These are phyloP conservation scores for Diplotaxis tenuifolia DNA, from an alignment of 345 rosid species.

Conservation along the genomic window DNA sequence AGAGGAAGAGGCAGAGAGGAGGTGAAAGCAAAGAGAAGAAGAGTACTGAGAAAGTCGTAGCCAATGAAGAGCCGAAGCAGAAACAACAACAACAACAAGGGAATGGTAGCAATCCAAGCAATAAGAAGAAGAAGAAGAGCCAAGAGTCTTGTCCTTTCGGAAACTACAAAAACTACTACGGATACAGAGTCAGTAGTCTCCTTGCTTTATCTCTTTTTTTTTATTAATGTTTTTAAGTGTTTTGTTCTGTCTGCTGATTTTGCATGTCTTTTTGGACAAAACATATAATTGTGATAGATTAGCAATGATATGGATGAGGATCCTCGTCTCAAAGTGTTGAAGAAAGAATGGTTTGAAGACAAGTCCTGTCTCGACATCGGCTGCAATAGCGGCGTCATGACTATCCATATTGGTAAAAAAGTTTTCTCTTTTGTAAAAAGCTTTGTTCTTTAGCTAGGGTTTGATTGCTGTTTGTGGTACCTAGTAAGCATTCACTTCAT, in stretches of 20 bases:
- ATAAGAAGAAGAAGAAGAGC: slow-evolving; percentile 44
- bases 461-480: background rate
- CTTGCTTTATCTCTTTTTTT: background rate
- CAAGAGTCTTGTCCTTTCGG: slow-evolving; percentile 66
- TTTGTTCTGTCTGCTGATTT: background rate
- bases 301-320: too few relatives aligned
- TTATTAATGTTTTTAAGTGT: background rate
- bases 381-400: too few relatives aligned
- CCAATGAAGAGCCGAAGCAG: slow-evolving; percentile 22
- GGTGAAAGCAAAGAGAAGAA: background rate
- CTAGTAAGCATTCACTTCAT: background rate
- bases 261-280: background rate
- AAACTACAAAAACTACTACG: slow-evolving; percentile 83
- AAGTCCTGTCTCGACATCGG: too few relatives aligned
- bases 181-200: slow-evolving; percentile 60
- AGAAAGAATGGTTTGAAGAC: too few relatives aligned
- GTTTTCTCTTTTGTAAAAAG: background rate
- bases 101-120: slow-evolving; percentile 25
- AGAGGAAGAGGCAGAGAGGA: slow-evolving; percentile 31
- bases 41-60: slow-evolving; percentile 1
- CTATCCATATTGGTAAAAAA: slow-evolving; percentile 60
- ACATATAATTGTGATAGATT: slow-evolving; percentile 43
- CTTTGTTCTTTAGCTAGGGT: background rate
- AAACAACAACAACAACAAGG: slow-evolving; percentile 16
- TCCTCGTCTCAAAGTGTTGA: too few relatives aligned